These are phyloP conservation scores for Saccharomycopsis sp. DNA, from an alignment of 805 yeast genomes.

Conservation along the genomic window DNA sequence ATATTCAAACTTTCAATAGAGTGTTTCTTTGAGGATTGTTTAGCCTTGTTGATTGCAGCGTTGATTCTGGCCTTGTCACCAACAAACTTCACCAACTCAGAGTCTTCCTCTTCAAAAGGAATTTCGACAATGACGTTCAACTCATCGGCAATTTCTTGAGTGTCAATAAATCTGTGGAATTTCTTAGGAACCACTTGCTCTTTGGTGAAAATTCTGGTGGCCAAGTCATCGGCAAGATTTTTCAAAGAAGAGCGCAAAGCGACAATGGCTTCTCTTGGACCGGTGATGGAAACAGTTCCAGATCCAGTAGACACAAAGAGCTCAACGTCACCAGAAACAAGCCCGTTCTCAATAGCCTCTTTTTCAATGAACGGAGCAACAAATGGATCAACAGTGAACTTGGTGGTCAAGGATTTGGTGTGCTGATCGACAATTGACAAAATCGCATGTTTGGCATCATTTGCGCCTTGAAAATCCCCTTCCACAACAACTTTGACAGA, in stretches of 20 bases:
- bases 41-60: constrained; percentile 55
- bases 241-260: constrained; percentile 45
- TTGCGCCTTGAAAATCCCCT: constrained; percentile 82
- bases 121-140: constrained; percentile 49
- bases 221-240: constrained; percentile 34
- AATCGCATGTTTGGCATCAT: constrained; percentile 61
- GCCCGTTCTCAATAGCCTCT: constrained; percentile 22
- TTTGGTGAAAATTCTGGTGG: constrained; percentile 39
- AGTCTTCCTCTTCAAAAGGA: constrained; percentile 37
- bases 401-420: constrained; percentile 48
- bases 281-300: constrained; percentile 47
- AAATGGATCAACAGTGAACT: constrained; percentile 35
- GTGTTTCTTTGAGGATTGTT: constrained; percentile 48
- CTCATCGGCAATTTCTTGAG: constrained; percentile 41
- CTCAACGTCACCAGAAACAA: constrained; percentile 22
- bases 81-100: constrained; percentile 45
- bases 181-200: constrained; percentile 55
- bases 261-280: constrained; percentile 60
- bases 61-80: constrained; percentile 54
- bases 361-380: constrained; percentile 27
- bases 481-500: constrained; percentile 55
- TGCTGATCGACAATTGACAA: constrained; percentile 66
- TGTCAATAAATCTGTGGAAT: constrained; percentile 62
- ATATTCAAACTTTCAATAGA: constrained; percentile 66
- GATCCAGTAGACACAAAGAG: constrained; percentile 29